Evolutionary conservation across 2,329 filamentous ascomycete species (phyloP).

Genomic region (Pseudogymnoascus sp.): DNA sequence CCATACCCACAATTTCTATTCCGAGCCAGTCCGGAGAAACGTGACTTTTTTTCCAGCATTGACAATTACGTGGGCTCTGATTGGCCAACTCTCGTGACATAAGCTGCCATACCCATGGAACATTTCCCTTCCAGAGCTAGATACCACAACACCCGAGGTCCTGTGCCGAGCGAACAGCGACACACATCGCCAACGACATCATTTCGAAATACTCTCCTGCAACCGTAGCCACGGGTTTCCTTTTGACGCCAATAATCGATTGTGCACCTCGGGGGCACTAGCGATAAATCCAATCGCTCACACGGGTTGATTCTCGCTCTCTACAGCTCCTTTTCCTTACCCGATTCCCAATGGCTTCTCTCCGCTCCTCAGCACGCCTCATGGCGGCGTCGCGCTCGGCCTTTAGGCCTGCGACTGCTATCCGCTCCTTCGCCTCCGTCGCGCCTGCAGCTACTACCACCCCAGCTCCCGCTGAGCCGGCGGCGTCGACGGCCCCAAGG

Average conservation of each 20-base stretch:
- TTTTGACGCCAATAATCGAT: constrained; percentile 3
- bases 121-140: constrained; percentile 8
- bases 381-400: constrained; percentile 39
- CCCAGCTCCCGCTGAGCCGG: constrained; percentile 26
- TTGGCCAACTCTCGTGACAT: constrained; percentile 4
- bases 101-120: constrained; percentile 1
- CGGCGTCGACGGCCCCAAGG: constrained; percentile 54
- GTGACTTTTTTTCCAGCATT: constrained; percentile 8
- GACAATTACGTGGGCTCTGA: constrained; percentile 2
- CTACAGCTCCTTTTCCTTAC: constrained; percentile 7
- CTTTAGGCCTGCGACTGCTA: constrained; percentile 31
- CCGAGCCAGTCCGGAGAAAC: constrained; percentile 7
- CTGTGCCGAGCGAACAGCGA: constrained; percentile 6
- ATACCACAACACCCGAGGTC: constrained; percentile 12
- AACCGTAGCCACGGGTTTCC: neutral
- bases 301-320: constrained; percentile 1
- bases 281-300: neutral
- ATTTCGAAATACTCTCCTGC: constrained; percentile 2
- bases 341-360: constrained; percentile 46
- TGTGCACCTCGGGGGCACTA: constrained; percentile 8
- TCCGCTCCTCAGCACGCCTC: constrained; percentile 50
- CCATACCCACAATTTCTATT: neutral
- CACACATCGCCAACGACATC: constrained; percentile 10
- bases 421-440: constrained; percentile 49
- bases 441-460: constrained; percentile 23